Conservation (phyloP, 208 protist species). For the Leishmania major region DNA sequence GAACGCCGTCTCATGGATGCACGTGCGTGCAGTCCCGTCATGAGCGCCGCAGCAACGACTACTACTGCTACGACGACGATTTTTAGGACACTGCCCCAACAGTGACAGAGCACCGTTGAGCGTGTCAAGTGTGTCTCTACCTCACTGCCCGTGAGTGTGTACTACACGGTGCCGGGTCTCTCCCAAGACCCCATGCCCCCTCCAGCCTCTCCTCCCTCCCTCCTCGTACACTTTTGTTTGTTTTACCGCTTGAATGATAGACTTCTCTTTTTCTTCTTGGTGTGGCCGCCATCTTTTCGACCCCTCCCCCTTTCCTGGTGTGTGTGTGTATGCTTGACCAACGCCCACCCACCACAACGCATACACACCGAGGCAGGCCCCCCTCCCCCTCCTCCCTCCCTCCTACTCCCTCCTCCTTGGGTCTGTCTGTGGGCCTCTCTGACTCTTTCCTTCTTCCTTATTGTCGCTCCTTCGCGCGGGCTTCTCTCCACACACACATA, state of each 20-base stretch:
- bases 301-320: neutral
- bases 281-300: neutral
- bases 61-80: neutral
- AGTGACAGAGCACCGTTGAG: neutral
- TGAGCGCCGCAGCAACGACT: neutral
- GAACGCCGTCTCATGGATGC: neutral
- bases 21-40: neutral
- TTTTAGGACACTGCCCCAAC: neutral
- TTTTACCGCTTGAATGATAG: neutral
- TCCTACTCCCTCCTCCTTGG: neutral
- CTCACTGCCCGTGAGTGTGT: neutral
- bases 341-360: too few relatives aligned
- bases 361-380: too few relatives aligned
- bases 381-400: neutral
- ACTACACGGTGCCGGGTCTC: neutral
- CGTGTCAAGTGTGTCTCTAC: neutral
- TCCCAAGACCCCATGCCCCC: neutral
- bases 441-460: neutral
- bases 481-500: neutral
- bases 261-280: neutral
- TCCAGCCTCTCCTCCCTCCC: neutral
- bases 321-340: neutral
- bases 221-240: neutral
- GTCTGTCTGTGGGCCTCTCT: neutral
- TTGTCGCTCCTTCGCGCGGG: neutral